A percentile compares a stretch with the other conserved stretches of the same genome.
phyloP scores from a whole-genome alignment of 2,329 filamentous ascomycete genomes.

The Thelonectria olida region DNA sequence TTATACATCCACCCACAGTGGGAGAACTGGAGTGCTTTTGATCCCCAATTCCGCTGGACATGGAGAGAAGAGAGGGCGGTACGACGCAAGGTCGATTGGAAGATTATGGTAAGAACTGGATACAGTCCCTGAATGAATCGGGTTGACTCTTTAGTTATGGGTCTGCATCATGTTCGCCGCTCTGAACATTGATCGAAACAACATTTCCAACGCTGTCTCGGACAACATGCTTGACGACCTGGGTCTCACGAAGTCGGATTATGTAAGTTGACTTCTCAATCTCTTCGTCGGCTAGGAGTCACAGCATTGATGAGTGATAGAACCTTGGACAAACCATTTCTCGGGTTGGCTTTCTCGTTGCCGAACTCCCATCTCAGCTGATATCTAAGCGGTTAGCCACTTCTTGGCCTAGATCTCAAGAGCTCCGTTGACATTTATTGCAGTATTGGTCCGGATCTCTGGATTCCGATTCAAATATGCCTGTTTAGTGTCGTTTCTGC shows the following conservation, averaged over 20 bases:
- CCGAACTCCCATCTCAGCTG: slow-evolving; percentile 54
- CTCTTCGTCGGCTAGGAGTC: not conserved
- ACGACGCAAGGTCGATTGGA: slow-evolving; percentile 47
- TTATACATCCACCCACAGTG: slow-evolving; percentile 48
- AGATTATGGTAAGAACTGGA: slow-evolving; percentile 46
- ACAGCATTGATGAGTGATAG: too few species aligned
- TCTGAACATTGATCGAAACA: slow-evolving; percentile 48
- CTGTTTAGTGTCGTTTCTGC: slow-evolving; percentile 46
- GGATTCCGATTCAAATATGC: slow-evolving; percentile 59
- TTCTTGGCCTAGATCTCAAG: not conserved
- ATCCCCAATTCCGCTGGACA: slow-evolving; percentile 47
- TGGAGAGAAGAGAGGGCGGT: slow-evolving; percentile 47
- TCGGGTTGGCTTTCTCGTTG: slow-evolving; percentile 28
- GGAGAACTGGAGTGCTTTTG: slow-evolving; percentile 48
- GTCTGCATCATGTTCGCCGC: slow-evolving; percentile 34
- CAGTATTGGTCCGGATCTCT: slow-evolving; percentile 54
- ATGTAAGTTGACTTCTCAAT: slow-evolving; percentile 3
- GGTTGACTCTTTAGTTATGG: slow-evolving; percentile 37
- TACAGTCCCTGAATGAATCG: too few species aligned
- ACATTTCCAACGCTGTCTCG: slow-evolving; percentile 48
- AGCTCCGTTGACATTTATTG: not conserved
- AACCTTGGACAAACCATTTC: slow-evolving; percentile 28
- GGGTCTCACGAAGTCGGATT: slow-evolving; percentile 24
- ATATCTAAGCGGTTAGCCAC: slow-evolving; percentile 15
- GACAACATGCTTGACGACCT: slow-evolving; percentile 48